phyloP scores from a whole-genome alignment of 2,329 filamentous ascomycete species.

The Emericellopsis cladophorae region DNA sequence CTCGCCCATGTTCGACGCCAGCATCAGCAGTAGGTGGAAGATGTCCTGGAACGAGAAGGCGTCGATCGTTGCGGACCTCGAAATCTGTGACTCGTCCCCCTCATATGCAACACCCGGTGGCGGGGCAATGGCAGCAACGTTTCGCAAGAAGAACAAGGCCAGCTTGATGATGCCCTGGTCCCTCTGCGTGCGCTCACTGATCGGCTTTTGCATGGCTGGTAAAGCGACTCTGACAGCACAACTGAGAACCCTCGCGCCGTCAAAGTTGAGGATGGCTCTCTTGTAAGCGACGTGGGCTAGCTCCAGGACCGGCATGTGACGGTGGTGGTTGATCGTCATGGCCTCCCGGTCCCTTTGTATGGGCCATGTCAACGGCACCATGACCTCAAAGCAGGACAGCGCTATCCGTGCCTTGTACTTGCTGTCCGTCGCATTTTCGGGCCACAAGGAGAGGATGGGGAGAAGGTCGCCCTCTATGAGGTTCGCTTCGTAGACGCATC shows the following conservation, averaged over 20 bases:
- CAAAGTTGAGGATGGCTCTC: conserved; percentile 72
- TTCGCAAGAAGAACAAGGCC: conserved; percentile 77
- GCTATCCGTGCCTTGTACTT: conserved; percentile 68
- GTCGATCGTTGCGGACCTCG: conserved; percentile 76
- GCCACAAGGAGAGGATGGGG: conserved; percentile 77
- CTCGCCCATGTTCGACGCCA: conserved; percentile 86
- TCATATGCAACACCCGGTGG: conserved; percentile 62
- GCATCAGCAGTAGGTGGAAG: conserved; percentile 69
- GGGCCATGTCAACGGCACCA: conserved; percentile 91
- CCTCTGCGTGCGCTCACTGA: conserved; percentile 61
- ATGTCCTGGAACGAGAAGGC: conserved; percentile 87
- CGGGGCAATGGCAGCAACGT: conserved; percentile 73
- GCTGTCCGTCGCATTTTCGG: conserved; percentile 58
- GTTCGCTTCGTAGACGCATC: conserved; percentile 85
- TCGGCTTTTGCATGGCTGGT: conserved; percentile 70
- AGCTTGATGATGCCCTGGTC: conserved; percentile 92
- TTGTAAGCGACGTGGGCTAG: conserved; percentile 86
- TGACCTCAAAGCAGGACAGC: conserved; percentile 75
- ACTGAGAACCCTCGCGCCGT: conserved; percentile 63
- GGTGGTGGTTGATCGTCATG: conserved; percentile 86
- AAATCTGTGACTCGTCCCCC: conserved; percentile 82
- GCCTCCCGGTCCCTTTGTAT: conserved; percentile 65
- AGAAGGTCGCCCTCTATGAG: conserved; percentile 82
- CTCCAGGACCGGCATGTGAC: conserved; percentile 81
- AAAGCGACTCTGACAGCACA: conserved; percentile 71